Percentiles rank a stretch among this genome's conserved stretches.
phyloP scores from a whole-genome alignment of 192 early-diverging fungal species.

The Backusella psychrophila region DNA sequence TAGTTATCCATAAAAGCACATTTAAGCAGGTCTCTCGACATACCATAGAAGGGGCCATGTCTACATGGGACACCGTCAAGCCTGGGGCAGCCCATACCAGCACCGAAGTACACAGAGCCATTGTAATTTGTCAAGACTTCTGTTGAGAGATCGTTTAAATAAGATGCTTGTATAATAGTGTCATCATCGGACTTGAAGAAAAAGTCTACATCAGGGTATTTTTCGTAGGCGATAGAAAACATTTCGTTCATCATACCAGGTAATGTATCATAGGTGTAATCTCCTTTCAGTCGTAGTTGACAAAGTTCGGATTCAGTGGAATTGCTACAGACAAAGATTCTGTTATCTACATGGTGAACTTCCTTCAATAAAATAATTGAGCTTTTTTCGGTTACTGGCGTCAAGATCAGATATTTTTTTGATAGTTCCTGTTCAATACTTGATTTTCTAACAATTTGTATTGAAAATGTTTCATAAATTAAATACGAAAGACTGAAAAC shows the following conservation, averaged over 20 bases:
- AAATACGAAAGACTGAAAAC: not conserved
- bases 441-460: not conserved
- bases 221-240: not conserved
- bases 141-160: not conserved
- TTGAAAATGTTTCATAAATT: conserved; percentile 1
- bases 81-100: not conserved
- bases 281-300: not conserved
- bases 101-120: not conserved
- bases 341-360: not conserved
- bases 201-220: conserved; percentile 1
- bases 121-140: not conserved
- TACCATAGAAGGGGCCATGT: not conserved
- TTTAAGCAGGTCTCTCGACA: not conserved
- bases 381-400: not conserved
- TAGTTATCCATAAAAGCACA: conserved; percentile 5
- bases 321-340: not conserved
- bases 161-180: conserved; percentile 1
- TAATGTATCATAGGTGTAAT: not conserved
- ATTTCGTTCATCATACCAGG: conserved; percentile 4
- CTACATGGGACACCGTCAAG: not conserved
- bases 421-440: not conserved
- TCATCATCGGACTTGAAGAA: conserved; percentile 1
- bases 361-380: not conserved
- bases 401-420: not conserved
- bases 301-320: not conserved